These are phyloP conservation scores for Cucurbita moschata DNA, from an alignment of 306 rosid species.

Conservation along the genomic window DNA sequence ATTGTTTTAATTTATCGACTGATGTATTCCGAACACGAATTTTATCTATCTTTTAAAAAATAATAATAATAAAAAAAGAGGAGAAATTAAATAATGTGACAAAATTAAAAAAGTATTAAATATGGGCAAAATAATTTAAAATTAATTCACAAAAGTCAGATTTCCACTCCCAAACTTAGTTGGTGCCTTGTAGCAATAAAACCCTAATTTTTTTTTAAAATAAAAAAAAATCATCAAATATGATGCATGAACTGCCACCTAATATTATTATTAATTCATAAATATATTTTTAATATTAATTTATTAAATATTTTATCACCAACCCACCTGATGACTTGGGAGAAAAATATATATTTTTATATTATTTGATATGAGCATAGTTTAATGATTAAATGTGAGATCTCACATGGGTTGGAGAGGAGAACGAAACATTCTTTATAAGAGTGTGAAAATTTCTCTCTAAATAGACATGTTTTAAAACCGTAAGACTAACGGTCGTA, in stretches of 20 bases:
- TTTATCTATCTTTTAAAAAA: neutral
- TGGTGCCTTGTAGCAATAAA: neutral
- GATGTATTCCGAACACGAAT: neutral
- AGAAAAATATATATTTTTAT: neutral
- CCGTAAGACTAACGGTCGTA: too few relatives aligned
- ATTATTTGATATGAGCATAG: too few relatives aligned
- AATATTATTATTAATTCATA: neutral
- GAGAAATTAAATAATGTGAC: neutral
- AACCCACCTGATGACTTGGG: neutral
- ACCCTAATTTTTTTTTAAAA: neutral
- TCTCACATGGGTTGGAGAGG: too few relatives aligned
- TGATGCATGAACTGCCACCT: slow-evolving; percentile 3
- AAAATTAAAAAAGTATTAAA: neutral
- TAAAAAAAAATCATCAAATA: neutral
- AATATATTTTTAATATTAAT: neutral
- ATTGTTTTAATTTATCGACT: neutral
- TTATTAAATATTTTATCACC: neutral
- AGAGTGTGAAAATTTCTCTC: too few relatives aligned
- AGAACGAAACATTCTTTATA: too few relatives aligned
- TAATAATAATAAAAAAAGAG: neutral
- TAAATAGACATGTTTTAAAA: too few relatives aligned
- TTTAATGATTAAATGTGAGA: too few relatives aligned
- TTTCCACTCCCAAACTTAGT: neutral
- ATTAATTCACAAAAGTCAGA: neutral
- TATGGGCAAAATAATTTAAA: neutral